Percentiles rank a stretch among this genome's conserved stretches.
These are phyloP conservation scores for Auxenochlorella pyrenoidosa DNA, from an alignment of 139 green algal genomes.

Conservation along the genomic window DNA sequence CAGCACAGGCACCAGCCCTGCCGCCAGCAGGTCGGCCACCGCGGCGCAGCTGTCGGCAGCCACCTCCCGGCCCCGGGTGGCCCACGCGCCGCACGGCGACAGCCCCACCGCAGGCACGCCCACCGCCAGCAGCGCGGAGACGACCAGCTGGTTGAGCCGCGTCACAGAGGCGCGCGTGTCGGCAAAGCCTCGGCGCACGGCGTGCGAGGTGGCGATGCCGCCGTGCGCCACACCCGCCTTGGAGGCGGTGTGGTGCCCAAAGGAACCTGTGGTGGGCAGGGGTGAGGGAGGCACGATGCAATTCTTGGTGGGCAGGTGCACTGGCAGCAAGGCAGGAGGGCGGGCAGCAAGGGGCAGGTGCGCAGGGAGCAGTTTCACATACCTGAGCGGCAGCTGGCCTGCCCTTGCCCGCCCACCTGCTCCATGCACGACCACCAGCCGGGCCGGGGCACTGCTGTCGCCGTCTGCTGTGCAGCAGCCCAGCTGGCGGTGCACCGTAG, in stretches of 20 bases:
- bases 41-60: slow-evolving; percentile 8
- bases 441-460: background rate
- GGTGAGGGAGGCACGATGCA: too few relatives aligned
- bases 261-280: slow-evolving; percentile 51
- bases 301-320: too few relatives aligned
- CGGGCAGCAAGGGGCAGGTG: too few relatives aligned
- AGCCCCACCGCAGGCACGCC: slow-evolving; percentile 64
- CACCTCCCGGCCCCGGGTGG: slow-evolving; percentile 43
- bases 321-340: too few relatives aligned
- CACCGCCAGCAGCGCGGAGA: slow-evolving; percentile 47
- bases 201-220: slow-evolving; percentile 1
- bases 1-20: slow-evolving; percentile 73
- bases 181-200: slow-evolving; percentile 53
- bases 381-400: too few relatives aligned
- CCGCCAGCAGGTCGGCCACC: slow-evolving; percentile 29
- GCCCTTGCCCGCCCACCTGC: slow-evolving; percentile 27
- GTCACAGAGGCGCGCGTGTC: slow-evolving; percentile 60
- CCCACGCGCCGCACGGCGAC: slow-evolving; percentile 60
- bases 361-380: too few relatives aligned
- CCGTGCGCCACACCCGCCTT: slow-evolving; percentile 54
- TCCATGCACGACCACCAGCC: slow-evolving; percentile 69
- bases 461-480: background rate
- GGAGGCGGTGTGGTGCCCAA: slow-evolving; percentile 66
- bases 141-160: slow-evolving; percentile 60
- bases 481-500: background rate